These are phyloP conservation scores for Mycena crocata DNA, from an alignment of 768 basidiomycete genomes.

Conservation along the genomic window DNA sequence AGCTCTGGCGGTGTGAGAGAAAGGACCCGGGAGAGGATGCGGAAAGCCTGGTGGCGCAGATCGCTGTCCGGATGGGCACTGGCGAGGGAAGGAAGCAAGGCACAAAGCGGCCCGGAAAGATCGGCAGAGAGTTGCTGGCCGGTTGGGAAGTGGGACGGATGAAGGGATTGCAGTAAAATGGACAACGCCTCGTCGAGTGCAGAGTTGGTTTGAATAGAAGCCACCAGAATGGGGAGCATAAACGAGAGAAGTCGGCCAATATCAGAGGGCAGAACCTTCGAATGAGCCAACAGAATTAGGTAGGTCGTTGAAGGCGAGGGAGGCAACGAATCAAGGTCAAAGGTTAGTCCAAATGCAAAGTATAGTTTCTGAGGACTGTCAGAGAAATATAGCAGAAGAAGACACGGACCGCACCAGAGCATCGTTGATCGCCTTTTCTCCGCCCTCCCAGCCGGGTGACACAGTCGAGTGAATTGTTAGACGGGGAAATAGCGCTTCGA, in stretches of 20 bases:
- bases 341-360: slow-evolving; percentile 43
- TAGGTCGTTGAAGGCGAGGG: slow-evolving; percentile 44
- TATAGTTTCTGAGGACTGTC: slow-evolving; percentile 48
- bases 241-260: slow-evolving; percentile 40
- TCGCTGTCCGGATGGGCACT: slow-evolving; percentile 71
- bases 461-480: slow-evolving; percentile 49
- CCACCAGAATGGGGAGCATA: slow-evolving; percentile 56
- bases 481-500: slow-evolving; percentile 59
- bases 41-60: slow-evolving; percentile 70
- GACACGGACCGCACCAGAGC: slow-evolving; percentile 52
- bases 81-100: slow-evolving; percentile 65
- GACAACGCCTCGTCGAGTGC: slow-evolving; percentile 72
- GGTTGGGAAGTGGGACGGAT: slow-evolving; percentile 34
- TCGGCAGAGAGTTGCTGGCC: slow-evolving; percentile 53
- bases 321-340: slow-evolving; percentile 18
- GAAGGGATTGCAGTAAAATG: slow-evolving; percentile 57
- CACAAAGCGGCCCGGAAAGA: slow-evolving; percentile 58
- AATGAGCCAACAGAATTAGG: slow-evolving; percentile 54
- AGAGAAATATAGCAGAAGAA: slow-evolving; percentile 5
- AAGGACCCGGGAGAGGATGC: slow-evolving; percentile 67
- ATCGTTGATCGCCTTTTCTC: slow-evolving; percentile 48
- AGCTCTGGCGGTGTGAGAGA: slow-evolving; percentile 57
- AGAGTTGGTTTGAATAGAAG: slow-evolving; percentile 64
- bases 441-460: slow-evolving; percentile 52
- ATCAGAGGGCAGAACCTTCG: slow-evolving; percentile 27